Evolutionary conservation across 2,329 filamentous ascomycete species (phyloP).

Genomic region (Rutstroemia sp.): DNA sequence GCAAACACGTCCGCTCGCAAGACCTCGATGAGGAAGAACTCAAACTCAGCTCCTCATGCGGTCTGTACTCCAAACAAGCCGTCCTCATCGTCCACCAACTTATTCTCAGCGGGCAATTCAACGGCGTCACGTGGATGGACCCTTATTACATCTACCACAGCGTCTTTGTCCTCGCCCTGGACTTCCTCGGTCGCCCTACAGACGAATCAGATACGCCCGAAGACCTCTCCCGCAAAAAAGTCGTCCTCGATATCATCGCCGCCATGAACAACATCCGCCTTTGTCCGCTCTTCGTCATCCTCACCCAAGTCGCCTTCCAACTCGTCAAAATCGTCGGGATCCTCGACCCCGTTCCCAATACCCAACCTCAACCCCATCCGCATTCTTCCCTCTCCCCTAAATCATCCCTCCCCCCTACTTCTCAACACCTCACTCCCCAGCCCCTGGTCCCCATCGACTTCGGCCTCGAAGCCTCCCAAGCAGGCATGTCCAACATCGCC

Average conservation of each 20-base stretch:
- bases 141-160: constrained; percentile 27
- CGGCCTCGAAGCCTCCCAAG: neutral
- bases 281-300: constrained; percentile 24
- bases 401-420: neutral
- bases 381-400: neutral
- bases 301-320: constrained; percentile 25
- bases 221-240: constrained; percentile 21
- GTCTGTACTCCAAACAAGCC: constrained; percentile 20
- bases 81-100: constrained; percentile 21
- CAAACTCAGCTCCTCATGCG: constrained; percentile 20
- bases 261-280: constrained; percentile 22
- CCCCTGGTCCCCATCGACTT: constrained; percentile 1
- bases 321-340: constrained; percentile 28
- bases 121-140: constrained; percentile 26
- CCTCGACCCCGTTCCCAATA: constrained; percentile 15
- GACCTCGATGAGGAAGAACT: constrained; percentile 24
- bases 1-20: constrained; percentile 21
- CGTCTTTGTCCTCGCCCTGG: constrained; percentile 25
- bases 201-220: constrained; percentile 23
- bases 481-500: neutral
- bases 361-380: neutral
- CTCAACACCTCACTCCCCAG: neutral
- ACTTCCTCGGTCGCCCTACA: constrained; percentile 26
- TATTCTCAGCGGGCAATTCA: constrained; percentile 18
- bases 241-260: constrained; percentile 23